phyloP scores from a whole-genome alignment of 331 rosid species.

The Malus hybrid region DNA sequence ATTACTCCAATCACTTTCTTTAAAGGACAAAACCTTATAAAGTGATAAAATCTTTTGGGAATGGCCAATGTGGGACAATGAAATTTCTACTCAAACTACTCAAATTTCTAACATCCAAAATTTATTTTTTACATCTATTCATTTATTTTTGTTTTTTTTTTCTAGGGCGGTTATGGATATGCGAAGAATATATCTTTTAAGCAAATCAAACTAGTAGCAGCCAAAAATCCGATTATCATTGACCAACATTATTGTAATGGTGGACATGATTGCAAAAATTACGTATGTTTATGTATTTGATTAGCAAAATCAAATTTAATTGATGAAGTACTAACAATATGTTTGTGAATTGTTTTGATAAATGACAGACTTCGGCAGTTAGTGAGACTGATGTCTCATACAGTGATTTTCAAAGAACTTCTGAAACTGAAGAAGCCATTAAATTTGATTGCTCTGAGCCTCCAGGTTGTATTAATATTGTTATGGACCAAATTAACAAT shows the following conservation, averaged over 20 bases:
- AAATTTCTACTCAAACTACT: no score
- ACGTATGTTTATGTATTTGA: not conserved
- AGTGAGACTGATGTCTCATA: not conserved
- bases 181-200: not conserved
- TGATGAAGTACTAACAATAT: not conserved
- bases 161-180: conserved; percentile 7
- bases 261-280: not conserved
- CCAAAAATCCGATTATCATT: conserved; percentile 1
- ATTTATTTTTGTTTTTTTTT: not conserved
- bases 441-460: not conserved
- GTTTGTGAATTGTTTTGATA: not conserved
- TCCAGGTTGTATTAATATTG: not conserved
- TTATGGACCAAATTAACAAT: not conserved
- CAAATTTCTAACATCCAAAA: no score
- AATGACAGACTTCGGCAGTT: not conserved
- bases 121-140: not conserved
- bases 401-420: conserved; percentile 4
- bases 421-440: not conserved
- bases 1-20: no score
- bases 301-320: not conserved
- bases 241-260: not conserved
- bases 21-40: no score
- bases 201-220: not conserved
- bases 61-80: no score
- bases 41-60: no score